Evolutionary conservation across 108 stramenopile genomes (phyloP).

Genomic region (Skeletonema potamos): DNA sequence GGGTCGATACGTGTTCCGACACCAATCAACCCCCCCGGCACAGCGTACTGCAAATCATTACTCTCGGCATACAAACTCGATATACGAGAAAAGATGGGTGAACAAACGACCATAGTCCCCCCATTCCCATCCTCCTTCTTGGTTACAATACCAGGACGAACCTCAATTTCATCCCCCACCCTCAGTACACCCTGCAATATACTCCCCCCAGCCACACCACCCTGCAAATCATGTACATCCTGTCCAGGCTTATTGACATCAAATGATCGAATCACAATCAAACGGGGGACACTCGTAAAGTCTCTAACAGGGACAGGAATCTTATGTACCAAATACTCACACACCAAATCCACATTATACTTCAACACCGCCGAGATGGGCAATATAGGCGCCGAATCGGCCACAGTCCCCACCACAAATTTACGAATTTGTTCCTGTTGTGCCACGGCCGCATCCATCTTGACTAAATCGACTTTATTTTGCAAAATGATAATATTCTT

Average conservation of each 20-base stretch:
- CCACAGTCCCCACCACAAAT: conserved; percentile 98
- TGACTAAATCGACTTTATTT: conserved; percentile 99
- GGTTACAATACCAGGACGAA: conserved; percentile 98
- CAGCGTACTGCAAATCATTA: conserved; percentile 98
- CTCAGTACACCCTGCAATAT: conserved; percentile 97
- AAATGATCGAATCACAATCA: conserved; percentile 99
- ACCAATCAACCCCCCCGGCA: conserved; percentile 99
- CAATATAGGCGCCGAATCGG: conserved; percentile 95
- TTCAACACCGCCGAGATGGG: conserved; percentile 97
- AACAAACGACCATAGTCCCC: conserved; percentile 86
- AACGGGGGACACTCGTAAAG: conserved; percentile 90
- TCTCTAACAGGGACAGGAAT: conserved; percentile 95
- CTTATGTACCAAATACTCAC: conserved; percentile 95
- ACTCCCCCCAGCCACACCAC: conserved; percentile 98
- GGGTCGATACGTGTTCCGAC: conserved; percentile 99
- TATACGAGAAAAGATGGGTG: conserved; percentile 89
- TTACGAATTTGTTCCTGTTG: conserved; percentile 98
- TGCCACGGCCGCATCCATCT: conserved; percentile 94
- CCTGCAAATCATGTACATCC: conserved; percentile 92
- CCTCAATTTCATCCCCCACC: conserved; percentile 99
- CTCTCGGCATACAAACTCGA: conserved; percentile 94
- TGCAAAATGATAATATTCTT: conserved; percentile 98
- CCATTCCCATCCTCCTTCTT: conserved; percentile 85
- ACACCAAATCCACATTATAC: conserved; percentile 99
- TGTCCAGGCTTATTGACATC: conserved; percentile 99